Evolutionary conservation across 192 early-diverging fungal species (phyloP), one percentile per base, ranked within the genome.

Genomic region (Dissophora globulifera): DNA sequence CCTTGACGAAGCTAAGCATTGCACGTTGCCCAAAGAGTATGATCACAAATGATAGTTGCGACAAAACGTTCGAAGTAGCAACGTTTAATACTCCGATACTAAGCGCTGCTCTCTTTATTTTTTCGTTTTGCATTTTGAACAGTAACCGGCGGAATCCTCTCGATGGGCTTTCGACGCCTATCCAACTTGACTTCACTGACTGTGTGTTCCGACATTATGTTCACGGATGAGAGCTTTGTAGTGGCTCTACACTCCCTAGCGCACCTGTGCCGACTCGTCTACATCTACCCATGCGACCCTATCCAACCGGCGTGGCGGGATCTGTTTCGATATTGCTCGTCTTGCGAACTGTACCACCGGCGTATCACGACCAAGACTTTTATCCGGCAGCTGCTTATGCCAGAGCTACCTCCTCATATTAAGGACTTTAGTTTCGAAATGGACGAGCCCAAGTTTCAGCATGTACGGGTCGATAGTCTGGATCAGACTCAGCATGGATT

Each of bases 261-360:
- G 4, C 57, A 46, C 23, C 49, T 68, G 13, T 49, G 26, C 16
- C 56, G 31, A 11, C 20, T 68, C 26, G 33, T 41, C 20, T 68
- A 68, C 17, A 52, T 42, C 4, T 68, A 58, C 22, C 66, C 66
- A 5, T 68, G 66, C 49, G 66, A 68, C 23, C 38, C 66, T 26
- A 30, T 68, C 2, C 66, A 68, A 23, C 56, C 66, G 12, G 47
- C 50, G 5, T 68, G 66, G 66, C 47, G 57, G 16, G 66, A 68
- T 29, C 49, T 68, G 10, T 68, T 68, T 50, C 66, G 66, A 12
- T 68, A 68, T 32, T 68, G 66, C 31, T 52, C 66, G 15, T 68
- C 66, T 2, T 68, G 66, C n/a, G 66, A 68, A 22, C 57, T 68
- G 2, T 68, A 68, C 22, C 66, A 68, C 20, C 55, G 66, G 12